Evolutionary conservation across 345 rosid genomes (phyloP).

Genomic region (Populus euphratica): DNA sequence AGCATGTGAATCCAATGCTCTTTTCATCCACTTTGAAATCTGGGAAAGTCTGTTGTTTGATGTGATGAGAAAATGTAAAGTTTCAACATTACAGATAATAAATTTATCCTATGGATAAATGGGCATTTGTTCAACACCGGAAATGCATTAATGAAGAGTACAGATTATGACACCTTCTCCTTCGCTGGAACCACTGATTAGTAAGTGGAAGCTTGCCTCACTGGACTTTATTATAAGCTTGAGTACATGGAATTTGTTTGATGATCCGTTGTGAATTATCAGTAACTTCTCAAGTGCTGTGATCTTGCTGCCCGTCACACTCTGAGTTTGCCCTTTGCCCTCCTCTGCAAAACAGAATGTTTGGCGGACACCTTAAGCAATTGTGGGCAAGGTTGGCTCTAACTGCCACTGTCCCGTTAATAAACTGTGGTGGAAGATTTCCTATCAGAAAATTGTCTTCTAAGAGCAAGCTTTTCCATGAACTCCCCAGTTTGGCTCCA

Average conservation of each 20-base stretch:
- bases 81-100: neutral
- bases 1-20: neutral
- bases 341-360: conserved; percentile 41
- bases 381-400: conserved; percentile 54
- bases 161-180: neutral
- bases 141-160: neutral
- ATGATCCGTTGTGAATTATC: neutral
- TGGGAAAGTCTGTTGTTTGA: neutral
- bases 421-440: conserved; percentile 41
- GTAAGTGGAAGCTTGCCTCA: neutral
- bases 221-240: neutral
- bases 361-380: conserved; percentile 38
- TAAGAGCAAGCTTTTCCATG: conserved; percentile 39
- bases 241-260: neutral
- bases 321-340: conserved; percentile 43
- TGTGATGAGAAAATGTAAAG: neutral
- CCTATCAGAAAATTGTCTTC: conserved; percentile 41
- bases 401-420: neutral
- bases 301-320: conserved; percentile 14
- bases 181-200: neutral
- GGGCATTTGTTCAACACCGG: neutral
- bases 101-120: neutral
- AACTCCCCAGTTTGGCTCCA: conserved; percentile 35
- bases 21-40: conserved; percentile 11
- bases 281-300: neutral